Evolutionary conservation across 2,329 filamentous ascomycete genomes (phyloP).

Genomic region (Sporothrix inflata): DNA sequence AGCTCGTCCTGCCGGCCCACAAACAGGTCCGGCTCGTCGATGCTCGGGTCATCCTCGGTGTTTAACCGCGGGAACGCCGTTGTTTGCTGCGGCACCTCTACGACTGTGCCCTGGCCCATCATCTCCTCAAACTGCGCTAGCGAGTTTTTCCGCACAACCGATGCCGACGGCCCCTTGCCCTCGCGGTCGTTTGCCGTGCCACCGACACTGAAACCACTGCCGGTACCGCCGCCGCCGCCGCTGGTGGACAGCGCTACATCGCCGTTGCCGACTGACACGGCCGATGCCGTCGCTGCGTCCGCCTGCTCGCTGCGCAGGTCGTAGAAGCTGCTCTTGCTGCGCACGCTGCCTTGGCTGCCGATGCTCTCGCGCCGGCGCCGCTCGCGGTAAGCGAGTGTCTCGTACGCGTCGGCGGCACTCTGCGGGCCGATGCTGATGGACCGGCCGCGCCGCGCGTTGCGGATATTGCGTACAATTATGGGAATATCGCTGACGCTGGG

Average conservation of each 20-base stretch:
- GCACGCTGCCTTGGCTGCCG: slow-evolving; percentile 53
- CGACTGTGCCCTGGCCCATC: slow-evolving; percentile 69
- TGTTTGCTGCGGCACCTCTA: slow-evolving; percentile 39
- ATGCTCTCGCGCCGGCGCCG: slow-evolving; percentile 59
- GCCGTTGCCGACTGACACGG: background rate
- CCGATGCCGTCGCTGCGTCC: slow-evolving; percentile 33
- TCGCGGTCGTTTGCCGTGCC: slow-evolving; percentile 40
- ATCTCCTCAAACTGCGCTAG: slow-evolving; percentile 70
- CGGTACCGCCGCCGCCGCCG: background rate
- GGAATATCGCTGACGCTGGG: slow-evolving; percentile 88
- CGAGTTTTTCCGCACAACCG: slow-evolving; percentile 50
- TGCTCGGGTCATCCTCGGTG: slow-evolving; percentile 31
- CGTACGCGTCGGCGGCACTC: slow-evolving; percentile 94
- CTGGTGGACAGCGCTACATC: background rate
- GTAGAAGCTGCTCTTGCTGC: slow-evolving; percentile 49
- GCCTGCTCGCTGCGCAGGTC: slow-evolving; percentile 46
- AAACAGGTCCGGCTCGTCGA: slow-evolving; percentile 44
- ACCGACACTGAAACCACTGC: slow-evolving; percentile 36
- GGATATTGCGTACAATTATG: slow-evolving; percentile 77
- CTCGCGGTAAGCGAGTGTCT: slow-evolving; percentile 89
- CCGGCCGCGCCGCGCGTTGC: slow-evolving; percentile 67
- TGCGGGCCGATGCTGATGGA: slow-evolving; percentile 91
- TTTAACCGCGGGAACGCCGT: slow-evolving; percentile 28
- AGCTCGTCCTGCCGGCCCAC: slow-evolving; percentile 54
- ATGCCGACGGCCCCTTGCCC: slow-evolving; percentile 47